Evolutionary conservation across 2,329 filamentous ascomycete genomes (phyloP).

Genomic region (Pseudopithomyces chartarum): DNA sequence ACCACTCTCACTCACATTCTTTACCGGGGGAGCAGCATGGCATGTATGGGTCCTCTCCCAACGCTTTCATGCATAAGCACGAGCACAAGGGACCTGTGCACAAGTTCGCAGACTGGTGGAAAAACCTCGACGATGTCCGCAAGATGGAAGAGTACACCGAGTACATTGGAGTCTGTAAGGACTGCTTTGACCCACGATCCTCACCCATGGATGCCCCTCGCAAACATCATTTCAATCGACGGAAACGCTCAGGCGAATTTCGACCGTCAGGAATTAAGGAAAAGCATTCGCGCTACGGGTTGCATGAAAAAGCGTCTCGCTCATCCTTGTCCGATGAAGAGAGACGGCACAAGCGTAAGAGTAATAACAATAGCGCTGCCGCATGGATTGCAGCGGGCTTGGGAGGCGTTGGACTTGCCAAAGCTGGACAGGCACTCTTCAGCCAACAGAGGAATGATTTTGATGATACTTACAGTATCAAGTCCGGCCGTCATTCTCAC

Average conservation of each 20-base stretch:
- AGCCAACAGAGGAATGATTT: slow-evolving; percentile 57
- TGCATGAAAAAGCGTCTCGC: slow-evolving; percentile 38
- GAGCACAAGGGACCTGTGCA: slow-evolving; percentile 62
- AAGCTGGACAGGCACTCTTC: slow-evolving; percentile 59
- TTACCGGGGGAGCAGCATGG: slow-evolving; percentile 32
- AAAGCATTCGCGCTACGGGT: slow-evolving; percentile 62
- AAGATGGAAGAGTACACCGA: slow-evolving; percentile 72
- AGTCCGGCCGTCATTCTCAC: slow-evolving; percentile 53
- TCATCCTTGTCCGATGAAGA: slow-evolving; percentile 43
- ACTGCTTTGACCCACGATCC: slow-evolving; percentile 67
- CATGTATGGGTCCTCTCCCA: slow-evolving; percentile 22
- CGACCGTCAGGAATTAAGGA: slow-evolving; percentile 55
- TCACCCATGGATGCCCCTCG: slow-evolving; percentile 63
- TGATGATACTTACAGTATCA: slow-evolving; percentile 65
- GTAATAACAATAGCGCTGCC: slow-evolving; percentile 50
- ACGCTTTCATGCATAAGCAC: slow-evolving; percentile 47
- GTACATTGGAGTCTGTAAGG: slow-evolving; percentile 67
- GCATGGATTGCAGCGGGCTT: slow-evolving; percentile 61
- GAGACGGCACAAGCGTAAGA: slow-evolving; percentile 43
- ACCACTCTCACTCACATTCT: slow-evolving; percentile 27
- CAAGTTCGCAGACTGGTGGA: slow-evolving; percentile 65
- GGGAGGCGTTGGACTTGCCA: slow-evolving; percentile 58
- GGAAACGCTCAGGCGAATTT: slow-evolving; percentile 53
- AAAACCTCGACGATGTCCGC: slow-evolving; percentile 66
- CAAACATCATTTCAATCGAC: slow-evolving; percentile 60